These are phyloP conservation scores for Raphanus raphanistrum DNA, from an alignment of 345 rosid genomes.

Conservation along the genomic window DNA sequence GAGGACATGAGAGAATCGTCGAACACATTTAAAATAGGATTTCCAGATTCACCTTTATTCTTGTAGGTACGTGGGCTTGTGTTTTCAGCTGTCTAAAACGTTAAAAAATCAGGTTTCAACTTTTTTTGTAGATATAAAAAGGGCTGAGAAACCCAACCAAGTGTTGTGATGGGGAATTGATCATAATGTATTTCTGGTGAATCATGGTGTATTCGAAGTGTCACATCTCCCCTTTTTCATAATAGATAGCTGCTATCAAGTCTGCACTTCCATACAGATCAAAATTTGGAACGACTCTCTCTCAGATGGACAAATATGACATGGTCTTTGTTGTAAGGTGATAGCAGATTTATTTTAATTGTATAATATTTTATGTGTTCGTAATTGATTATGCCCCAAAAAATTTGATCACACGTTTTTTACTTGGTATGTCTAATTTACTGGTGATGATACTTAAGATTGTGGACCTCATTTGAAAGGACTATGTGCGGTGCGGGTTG, in stretches of 20 bases:
- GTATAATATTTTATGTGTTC: not conserved
- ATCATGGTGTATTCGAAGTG: not conserved
- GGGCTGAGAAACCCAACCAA: not conserved
- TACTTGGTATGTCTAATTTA: not conserved
- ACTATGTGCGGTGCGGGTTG: not conserved
- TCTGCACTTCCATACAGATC: not conserved
- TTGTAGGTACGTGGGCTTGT: slow-evolving; percentile 1
- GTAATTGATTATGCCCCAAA: not conserved
- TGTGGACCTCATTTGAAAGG: not conserved
- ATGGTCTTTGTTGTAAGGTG: not conserved
- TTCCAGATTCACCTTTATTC: slow-evolving; percentile 34
- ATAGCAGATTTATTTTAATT: not conserved
- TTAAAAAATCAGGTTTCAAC: not conserved
- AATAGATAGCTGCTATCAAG: not conserved
- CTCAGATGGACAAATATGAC: not conserved
- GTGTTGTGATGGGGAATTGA: not conserved
- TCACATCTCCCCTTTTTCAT: too few species aligned
- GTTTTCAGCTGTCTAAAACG: not conserved
- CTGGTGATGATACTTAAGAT: not conserved
- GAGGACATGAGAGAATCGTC: slow-evolving; percentile 70
- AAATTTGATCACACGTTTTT: too few species aligned
- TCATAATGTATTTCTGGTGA: not conserved
- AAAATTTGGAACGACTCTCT: not conserved
- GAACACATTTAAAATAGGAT: slow-evolving; percentile 71
- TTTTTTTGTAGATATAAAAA: not conserved